phyloP scores from a whole-genome alignment of 225 moss, liverwort and hornwort genomes.

The Marchantia paleacea region DNA sequence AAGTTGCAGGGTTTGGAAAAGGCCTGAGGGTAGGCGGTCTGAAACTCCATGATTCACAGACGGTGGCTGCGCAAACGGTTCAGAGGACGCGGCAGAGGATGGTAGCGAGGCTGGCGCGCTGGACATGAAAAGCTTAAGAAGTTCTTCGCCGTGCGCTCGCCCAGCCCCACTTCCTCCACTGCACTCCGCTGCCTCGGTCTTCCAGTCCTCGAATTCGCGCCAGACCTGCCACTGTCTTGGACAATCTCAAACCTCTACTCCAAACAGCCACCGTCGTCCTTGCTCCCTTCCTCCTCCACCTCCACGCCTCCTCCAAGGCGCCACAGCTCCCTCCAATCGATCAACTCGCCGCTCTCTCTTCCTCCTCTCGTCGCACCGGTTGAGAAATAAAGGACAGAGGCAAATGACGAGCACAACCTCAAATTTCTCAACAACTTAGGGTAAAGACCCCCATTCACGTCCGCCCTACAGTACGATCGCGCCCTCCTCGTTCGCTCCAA shows the following conservation, averaged over 20 bases:
- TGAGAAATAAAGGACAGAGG: not conserved
- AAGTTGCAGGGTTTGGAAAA: slow-evolving; percentile 50
- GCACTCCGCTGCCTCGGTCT: not conserved
- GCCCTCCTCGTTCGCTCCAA: slow-evolving; percentile 14
- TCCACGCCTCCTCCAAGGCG: slow-evolving; percentile 21
- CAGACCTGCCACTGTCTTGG: slow-evolving; percentile 4
- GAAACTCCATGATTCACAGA: slow-evolving; percentile 86
- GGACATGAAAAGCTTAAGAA: slow-evolving; percentile 98
- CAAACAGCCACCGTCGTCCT: not conserved
- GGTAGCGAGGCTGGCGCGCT: slow-evolving; percentile 93
- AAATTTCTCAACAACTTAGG: slow-evolving; percentile 25
- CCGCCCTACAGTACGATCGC: not conserved
- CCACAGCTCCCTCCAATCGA: not conserved
- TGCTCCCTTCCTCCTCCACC: not conserved
- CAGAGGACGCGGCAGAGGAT: slow-evolving; percentile 70
- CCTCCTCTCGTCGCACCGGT: not conserved
- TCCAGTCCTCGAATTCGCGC: not conserved
- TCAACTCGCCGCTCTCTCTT: not conserved
- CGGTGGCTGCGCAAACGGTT: slow-evolving; percentile 60
- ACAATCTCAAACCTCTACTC: not conserved
- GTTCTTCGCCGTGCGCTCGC: slow-evolving; percentile 37
- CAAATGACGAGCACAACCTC: slow-evolving; percentile 5
- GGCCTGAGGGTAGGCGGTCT: slow-evolving; percentile 43
- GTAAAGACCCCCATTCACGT: slow-evolving; percentile 31
- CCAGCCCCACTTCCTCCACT: slow-evolving; percentile 21